These are phyloP conservation scores for Ceratocystis colombiana DNA, from an alignment of 2,329 filamentous ascomycete species.

Conservation along the genomic window DNA sequence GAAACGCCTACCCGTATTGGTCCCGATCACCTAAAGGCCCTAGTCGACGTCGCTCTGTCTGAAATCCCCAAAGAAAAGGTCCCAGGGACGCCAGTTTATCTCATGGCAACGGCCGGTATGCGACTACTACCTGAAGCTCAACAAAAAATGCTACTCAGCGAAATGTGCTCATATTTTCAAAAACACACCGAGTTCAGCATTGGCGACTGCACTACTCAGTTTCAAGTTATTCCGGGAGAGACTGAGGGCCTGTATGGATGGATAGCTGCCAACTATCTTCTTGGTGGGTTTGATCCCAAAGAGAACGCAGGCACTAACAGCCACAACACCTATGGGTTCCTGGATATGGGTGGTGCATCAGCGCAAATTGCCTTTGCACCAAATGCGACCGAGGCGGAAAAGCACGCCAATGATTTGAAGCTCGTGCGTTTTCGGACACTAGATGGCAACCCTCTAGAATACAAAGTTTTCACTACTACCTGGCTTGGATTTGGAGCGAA, in stretches of 20 bases:
- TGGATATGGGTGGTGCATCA: constrained; percentile 97
- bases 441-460: constrained; percentile 66
- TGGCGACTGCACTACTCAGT: constrained; percentile 79
- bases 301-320: constrained; percentile 56
- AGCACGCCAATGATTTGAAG: constrained; percentile 82
- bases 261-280: constrained; percentile 91
- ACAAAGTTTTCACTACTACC: constrained; percentile 87
- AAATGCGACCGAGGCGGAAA: constrained; percentile 78
- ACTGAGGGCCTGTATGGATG: constrained; percentile 95
- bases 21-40: constrained; percentile 64
- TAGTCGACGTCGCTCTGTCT: constrained; percentile 72
- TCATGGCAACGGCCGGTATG: constrained; percentile 94
- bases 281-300: constrained; percentile 79
- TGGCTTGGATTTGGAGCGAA: constrained; percentile 98
- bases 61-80: constrained; percentile 68
- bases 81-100: constrained; percentile 77
- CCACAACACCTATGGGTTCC: constrained; percentile 91
- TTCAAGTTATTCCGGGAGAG: constrained; percentile 90
- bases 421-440: constrained; percentile 74
- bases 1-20: constrained; percentile 66
- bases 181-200: constrained; percentile 69
- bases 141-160: constrained; percentile 59
- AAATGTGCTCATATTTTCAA: constrained; percentile 74
- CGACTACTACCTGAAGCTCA: constrained; percentile 67
- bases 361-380: constrained; percentile 97